Evolutionary conservation across 129 eudicot genomes (phyloP), one percentile per base, ranked within the genome.

Genomic region (Daucus carota): DNA sequence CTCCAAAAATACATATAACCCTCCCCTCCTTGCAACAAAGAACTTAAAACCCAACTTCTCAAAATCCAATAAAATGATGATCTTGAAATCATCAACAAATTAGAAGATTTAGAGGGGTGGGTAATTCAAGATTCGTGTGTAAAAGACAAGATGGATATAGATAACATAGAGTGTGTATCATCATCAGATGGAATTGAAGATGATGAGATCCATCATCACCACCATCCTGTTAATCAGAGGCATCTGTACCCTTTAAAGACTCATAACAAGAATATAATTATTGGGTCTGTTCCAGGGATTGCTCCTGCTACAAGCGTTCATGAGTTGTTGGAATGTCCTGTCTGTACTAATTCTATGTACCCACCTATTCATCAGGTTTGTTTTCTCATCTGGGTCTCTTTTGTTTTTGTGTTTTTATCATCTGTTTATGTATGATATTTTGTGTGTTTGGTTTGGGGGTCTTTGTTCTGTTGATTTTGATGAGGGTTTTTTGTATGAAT

Each of bases 271-370:
- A 52, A 54, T 54, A 54, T n/a, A 22, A 54, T 66, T 63, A 81
- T 78, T 13, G 68, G 68, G 43, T 71, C 79, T 5, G 73, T 81
- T 4, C 82, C 88, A 20, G 96, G 92, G 42, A 83, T 85, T 85
- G 80, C 88, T 50, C 98, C 98, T 6, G 88, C 93, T 4, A 92
- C 98, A 29, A 92, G 94, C 36, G 96, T 92, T 57, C 98, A 92
- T 85, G 98, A 92, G 81, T 88, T 92, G 86, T 81, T 92, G 66
- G 98, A 90, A 82, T 92, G 98, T 79, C 98, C 98, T 44, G 98
- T 92, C 86, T 92, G 98, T 82, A 92, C 98, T 70, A 92, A 92
- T 85, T 92, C 96, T 70, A 92, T 92, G 98, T 92, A 92, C 83
- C 98, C 98, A 17, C 98, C 96, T 18, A 92, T 92, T 67, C 98